phyloP scores from a whole-genome alignment of 176 grass and related monocot species.

The Coix lacrymajobi region DNA sequence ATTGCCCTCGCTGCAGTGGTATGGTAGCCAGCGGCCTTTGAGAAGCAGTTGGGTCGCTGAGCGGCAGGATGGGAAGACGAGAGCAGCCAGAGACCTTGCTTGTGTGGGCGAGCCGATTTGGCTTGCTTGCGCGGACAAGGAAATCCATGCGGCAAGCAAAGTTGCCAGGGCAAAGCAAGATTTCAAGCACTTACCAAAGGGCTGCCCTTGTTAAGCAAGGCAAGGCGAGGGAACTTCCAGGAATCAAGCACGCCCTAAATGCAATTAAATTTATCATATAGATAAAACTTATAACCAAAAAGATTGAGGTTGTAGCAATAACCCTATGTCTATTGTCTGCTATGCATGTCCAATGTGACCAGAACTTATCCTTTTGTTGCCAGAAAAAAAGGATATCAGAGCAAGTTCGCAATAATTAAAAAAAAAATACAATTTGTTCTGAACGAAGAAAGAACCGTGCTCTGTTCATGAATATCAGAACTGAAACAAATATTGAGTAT shows the following conservation, averaged over 20 bases:
- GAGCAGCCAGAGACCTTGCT: too few relatives aligned
- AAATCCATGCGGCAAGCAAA: background rate
- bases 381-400: background rate
- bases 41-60: too few relatives aligned
- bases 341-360: background rate
- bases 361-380: background rate
- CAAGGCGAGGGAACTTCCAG: background rate
- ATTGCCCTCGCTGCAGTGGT: too few relatives aligned
- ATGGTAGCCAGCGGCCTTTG: too few relatives aligned
- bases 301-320: background rate
- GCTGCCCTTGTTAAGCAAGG: background rate
- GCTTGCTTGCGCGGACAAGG: too few relatives aligned
- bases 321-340: background rate
- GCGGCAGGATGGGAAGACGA: too few relatives aligned
- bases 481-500: constrained; percentile 3
- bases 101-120: too few relatives aligned
- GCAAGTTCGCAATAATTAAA: background rate
- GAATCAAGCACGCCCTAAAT: background rate
- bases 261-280: background rate
- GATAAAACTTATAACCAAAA: constrained; percentile 14
- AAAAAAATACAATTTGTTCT: background rate
- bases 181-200: background rate
- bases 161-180: background rate
- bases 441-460: background rate
- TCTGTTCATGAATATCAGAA: background rate